A percentile compares a stretch with the other conserved stretches of the same genome.
phyloP scores from a whole-genome alignment of 176 grass and related monocot genomes.

The Guadua angustifolia region DNA sequence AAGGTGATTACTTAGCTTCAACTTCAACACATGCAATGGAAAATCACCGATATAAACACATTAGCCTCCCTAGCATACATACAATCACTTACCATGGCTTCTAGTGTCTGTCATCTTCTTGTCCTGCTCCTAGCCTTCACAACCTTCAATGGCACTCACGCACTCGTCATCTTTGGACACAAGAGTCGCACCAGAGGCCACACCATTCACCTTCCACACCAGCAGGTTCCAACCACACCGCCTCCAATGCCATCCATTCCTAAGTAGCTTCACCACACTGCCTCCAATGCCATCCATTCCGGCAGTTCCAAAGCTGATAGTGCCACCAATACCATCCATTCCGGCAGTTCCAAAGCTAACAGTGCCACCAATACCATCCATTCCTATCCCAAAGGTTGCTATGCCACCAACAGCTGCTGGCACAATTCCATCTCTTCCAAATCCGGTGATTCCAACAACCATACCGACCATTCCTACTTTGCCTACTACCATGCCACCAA shows the following conservation, averaged over 20 bases:
- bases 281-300: too few relatives aligned
- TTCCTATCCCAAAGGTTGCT: constrained; percentile 54
- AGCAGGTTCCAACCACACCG: too few relatives aligned
- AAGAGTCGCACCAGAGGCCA: constrained; percentile 51
- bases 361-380: constrained; percentile 48
- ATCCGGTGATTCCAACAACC: constrained; percentile 38
- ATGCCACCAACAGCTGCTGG: constrained; percentile 47
- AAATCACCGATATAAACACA: too few relatives aligned
- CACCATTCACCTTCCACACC: constrained; percentile 54
- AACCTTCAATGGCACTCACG: constrained; percentile 54
- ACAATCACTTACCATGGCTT: constrained; percentile 54
- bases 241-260: too few relatives aligned
- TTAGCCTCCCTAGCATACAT: neutral
- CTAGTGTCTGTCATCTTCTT: constrained; percentile 43
- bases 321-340: constrained; percentile 64
- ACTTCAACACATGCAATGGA: too few relatives aligned
- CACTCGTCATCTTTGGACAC: constrained; percentile 66
- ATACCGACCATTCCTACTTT: constrained; percentile 52
- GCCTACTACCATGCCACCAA: constrained; percentile 53
- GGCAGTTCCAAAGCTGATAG: constrained; percentile 51
- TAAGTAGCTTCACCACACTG: too few relatives aligned
- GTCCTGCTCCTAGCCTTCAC: constrained; percentile 55
- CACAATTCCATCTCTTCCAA: constrained; percentile 53
- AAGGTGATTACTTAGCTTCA: too few relatives aligned
- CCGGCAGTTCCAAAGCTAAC: constrained; percentile 53